Evolutionary conservation across 2,329 filamentous ascomycete species (phyloP).

Genomic region (Penicillium sumatraense): DNA sequence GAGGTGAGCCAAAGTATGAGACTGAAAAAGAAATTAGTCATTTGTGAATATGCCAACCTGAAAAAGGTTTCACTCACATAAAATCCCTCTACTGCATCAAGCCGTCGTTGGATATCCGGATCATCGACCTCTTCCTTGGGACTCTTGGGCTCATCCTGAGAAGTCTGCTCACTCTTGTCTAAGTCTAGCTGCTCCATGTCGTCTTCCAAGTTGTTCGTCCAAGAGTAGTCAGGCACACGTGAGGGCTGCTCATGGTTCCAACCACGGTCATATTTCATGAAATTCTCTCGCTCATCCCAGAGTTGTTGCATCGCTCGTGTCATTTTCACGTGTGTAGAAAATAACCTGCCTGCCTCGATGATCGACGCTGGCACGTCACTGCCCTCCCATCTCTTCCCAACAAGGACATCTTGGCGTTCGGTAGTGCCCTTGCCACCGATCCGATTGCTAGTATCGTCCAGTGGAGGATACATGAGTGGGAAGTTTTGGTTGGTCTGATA

Average conservation of each 20-base stretch:
- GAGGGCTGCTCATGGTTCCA: conserved; percentile 66
- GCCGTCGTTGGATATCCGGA: conserved; percentile 55
- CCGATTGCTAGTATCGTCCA: conserved; percentile 86
- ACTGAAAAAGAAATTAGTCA: conserved; percentile 50
- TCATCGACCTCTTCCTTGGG: conserved; percentile 39
- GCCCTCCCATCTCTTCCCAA: conserved; percentile 89
- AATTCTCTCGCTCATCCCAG: conserved; percentile 91
- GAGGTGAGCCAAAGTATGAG: conserved; percentile 77
- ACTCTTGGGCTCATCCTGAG: conserved; percentile 16
- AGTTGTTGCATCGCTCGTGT: conserved; percentile 89
- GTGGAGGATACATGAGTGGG: conserved; percentile 92
- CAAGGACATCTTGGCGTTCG: conserved; percentile 76
- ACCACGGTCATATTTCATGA: conserved; percentile 88
- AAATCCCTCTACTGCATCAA: conserved; percentile 77
- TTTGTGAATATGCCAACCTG: neutral
- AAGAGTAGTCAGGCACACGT: conserved; percentile 30
- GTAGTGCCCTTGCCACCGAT: conserved; percentile 87
- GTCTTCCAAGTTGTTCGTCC: conserved; percentile 44
- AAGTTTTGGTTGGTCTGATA: conserved; percentile 99
- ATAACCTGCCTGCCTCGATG: conserved; percentile 89
- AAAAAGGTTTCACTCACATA: conserved; percentile 68
- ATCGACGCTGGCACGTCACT: conserved; percentile 91
- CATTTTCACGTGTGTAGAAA: conserved; percentile 87
- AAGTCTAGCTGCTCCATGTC: conserved; percentile 39
- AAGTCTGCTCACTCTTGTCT: conserved; percentile 16